Evolutionary conservation across 192 early-diverging fungal species (phyloP), one percentile per base, ranked within the genome.

Genomic region (Linnemannia hyalina): DNA sequence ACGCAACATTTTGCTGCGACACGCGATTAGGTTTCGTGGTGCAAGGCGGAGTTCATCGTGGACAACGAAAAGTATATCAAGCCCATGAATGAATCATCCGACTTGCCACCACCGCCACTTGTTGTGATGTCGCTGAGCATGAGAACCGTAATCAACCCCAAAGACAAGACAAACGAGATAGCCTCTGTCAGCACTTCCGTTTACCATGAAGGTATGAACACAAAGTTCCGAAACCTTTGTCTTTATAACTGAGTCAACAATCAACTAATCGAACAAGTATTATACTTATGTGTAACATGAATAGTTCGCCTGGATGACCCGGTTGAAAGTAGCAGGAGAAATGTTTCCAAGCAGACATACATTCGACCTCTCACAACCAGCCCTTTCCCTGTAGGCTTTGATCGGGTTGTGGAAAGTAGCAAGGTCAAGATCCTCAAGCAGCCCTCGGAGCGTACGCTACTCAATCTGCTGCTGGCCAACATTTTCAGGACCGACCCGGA

Each of bases 141-240:
- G 80, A 91, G 95, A 44, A 98, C 98, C 0, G 89, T 96, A 11
- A 92, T 96, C 88, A 97, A 98, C 81, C 91, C 91, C 46, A 80
- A 95, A 79, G 95, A 94, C 79, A 93, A 95, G 69, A 83, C 89
- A n/a, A 99, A 98, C 83, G 99, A 99, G 84, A 96, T 99, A 46
- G 95, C 97, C 0, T 92, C 95, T 13, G 93, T 92, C 9, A 95
- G 94, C 84, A 91, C 93, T 9, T 88, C 96, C 15, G 92, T 97
- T 0, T 97, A 95, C 90, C 90, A 92, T 79, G 83, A 96, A 77
- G 91, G 93, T 95, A 40, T 38, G 22, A 63, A n/a, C 44, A 55
- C 18, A 16, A 38, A 32, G 41, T 26, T 4, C 11, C 38, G 41
- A 40, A 29, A 26, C 5, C 68, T 3, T 46, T 32, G 5, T 29